Evolutionary conservation across 192 early-diverging fungal species (phyloP).

Genomic region (Coemansia guatemalensis): DNA sequence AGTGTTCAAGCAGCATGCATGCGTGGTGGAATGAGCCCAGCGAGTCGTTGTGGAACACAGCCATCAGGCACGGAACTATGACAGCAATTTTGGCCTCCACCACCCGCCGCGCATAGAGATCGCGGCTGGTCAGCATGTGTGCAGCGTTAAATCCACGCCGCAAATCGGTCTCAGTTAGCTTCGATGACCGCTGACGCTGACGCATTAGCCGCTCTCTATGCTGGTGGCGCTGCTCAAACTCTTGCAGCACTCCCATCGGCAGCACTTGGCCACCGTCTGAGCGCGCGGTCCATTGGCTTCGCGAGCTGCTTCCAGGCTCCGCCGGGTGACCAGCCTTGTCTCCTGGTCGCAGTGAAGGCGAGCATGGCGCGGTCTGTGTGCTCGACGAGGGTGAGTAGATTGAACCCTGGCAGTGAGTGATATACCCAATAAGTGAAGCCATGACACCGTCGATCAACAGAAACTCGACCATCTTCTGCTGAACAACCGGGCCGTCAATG

Average conservation of each 20-base stretch:
- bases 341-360: slow-evolving; percentile 20
- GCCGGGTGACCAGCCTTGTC: slow-evolving; percentile 1
- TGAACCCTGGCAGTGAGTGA: slow-evolving; percentile 48
- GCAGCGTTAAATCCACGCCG: slow-evolving; percentile 47
- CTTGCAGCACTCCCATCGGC: slow-evolving; percentile 23
- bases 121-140: slow-evolving; percentile 46
- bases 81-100: slow-evolving; percentile 48
- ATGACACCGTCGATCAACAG: slow-evolving; percentile 55
- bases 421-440: slow-evolving; percentile 49
- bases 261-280: slow-evolving; percentile 8
- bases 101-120: slow-evolving; percentile 35
- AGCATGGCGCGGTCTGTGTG: slow-evolving; percentile 38
- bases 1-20: slow-evolving; percentile 51
- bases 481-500: slow-evolving; percentile 51
- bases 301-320: neutral
- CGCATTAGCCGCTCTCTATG: slow-evolving; percentile 38
- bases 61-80: slow-evolving; percentile 50
- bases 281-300: no score
- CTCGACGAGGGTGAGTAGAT: slow-evolving; percentile 33
- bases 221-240: slow-evolving; percentile 40
- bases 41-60: slow-evolving; percentile 50
- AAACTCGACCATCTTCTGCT: slow-evolving; percentile 56
- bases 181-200: slow-evolving; percentile 37
- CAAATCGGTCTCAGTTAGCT: slow-evolving; percentile 40
- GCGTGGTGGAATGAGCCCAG: slow-evolving; percentile 54